Base-by-base conservation (phyloP, 2,329 filamentous ascomycete genomes). In the Acrocalymma vagum region DNA sequence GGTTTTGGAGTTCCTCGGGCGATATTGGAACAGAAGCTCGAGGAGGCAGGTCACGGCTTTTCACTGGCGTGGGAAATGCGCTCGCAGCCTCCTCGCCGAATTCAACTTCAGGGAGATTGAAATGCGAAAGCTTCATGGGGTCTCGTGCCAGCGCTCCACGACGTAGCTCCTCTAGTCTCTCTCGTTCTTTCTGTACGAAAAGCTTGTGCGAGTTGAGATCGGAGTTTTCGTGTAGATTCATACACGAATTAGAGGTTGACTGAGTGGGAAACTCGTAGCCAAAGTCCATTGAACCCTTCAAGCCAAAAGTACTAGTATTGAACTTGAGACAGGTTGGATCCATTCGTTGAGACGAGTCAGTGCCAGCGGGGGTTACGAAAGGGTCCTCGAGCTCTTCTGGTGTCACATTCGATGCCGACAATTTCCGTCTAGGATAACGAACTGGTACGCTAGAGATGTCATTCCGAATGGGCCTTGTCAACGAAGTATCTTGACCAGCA, bases 231-330 rank as follows among this genome's bases (percentile, higher is more conserved):
- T 29, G 14, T 6, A 16, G 18, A 13, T 17, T 17, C 14, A 26
- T 9, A 7, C 9, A 14, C 5, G 32, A 9, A n/a, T 29, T 14
- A 21, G 28, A 26, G 11, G 11, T 27, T 28, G 27, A 13, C 23
- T 45, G 50, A 2, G n/a, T 31, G 5, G 60, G 63, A 42, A 64
- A 67, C 21, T 57, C 42, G 35, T 62, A 65, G 5, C 38, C 38
- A 23, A 62, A 58, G 37, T 65, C 48, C 39, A 65, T 47, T 2
- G 51, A 53, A 4, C 56, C 55, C 18, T 33, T 38, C n/a, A 17
- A 24, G 7, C 26, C 39, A 8, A 26, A 10, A 5, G 8, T 35
- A 21, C 26, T 16, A 20, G 7, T 11, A 28, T 21, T 20, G 25
- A 30, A 29, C 8, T 30, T 35, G 9, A 36, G 29, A 9, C 30